Evolutionary conservation across 352 stramenopile species (phyloP).

Genomic region (Globisporangium abappressorium): DNA sequence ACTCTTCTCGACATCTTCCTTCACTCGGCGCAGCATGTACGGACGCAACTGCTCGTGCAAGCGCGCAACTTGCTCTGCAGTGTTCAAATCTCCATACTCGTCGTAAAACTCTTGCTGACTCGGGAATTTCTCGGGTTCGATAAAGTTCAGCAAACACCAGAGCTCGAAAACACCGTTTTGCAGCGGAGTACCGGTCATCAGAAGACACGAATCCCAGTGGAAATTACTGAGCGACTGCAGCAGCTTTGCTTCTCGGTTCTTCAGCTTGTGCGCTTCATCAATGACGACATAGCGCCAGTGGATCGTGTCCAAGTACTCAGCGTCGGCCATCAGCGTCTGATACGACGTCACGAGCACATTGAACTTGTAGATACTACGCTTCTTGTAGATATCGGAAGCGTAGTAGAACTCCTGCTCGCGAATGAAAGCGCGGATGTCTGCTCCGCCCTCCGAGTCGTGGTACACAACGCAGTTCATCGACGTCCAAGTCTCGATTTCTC

Average conservation of each 20-base stretch:
- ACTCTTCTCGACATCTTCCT: constrained; percentile 99
- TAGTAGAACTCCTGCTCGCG: constrained; percentile 97
- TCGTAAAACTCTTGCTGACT: constrained; percentile 95
- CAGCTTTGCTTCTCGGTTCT: constrained; percentile 95
- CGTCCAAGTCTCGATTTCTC: constrained; percentile 99
- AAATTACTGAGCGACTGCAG: constrained; percentile 89
- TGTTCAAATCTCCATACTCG: constrained; percentile 96
- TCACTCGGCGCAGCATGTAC: constrained; percentile 99
- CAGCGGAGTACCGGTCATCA: constrained; percentile 97
- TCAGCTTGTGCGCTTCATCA: constrained; percentile 99
- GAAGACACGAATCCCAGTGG: constrained; percentile 88
- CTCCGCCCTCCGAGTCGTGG: constrained; percentile 93
- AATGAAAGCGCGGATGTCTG: constrained; percentile 91
- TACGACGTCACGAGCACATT: constrained; percentile 98
- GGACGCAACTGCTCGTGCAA: constrained; percentile 97
- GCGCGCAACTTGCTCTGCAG: constrained; percentile 93
- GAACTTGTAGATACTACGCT: constrained; percentile 88
- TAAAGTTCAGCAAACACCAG: constrained; percentile 99
- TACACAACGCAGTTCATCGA: constrained; percentile 99
- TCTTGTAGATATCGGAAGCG: constrained; percentile 73
- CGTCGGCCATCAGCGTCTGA: constrained; percentile 94
- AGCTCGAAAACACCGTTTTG: constrained; percentile 99
- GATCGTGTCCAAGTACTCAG: constrained; percentile 91
- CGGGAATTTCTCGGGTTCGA: constrained; percentile 94
- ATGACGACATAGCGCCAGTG: constrained; percentile 98